A percentile compares a stretch with the other conserved stretches of the same genome.
phyloP scores from a whole-genome alignment of 306 rosid genomes.

The Vigna nakashimae region DNA sequence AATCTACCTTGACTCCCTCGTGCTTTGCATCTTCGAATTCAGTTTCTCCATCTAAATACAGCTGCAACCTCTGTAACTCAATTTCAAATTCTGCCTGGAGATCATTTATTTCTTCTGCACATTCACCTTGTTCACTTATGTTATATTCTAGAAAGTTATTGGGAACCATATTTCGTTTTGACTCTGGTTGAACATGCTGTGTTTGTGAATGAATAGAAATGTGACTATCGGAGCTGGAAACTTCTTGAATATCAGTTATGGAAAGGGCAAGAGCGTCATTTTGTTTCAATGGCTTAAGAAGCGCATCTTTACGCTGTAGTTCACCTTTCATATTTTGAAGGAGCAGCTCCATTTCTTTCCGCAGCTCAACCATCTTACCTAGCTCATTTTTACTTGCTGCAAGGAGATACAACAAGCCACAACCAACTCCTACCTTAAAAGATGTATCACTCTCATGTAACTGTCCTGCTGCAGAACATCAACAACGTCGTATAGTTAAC shows the following conservation, averaged over 20 bases:
- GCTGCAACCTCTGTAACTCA: slow-evolving; percentile 78
- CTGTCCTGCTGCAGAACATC: slow-evolving; percentile 62
- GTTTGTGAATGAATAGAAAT: slow-evolving; percentile 52
- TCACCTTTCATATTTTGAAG: slow-evolving; percentile 70
- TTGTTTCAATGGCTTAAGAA: slow-evolving; percentile 45
- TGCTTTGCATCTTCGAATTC: slow-evolving; percentile 46
- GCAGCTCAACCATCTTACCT: slow-evolving; percentile 71
- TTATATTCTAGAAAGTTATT: slow-evolving; percentile 42
- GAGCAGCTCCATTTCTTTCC: slow-evolving; percentile 75
- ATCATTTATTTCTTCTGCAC: slow-evolving; percentile 62
- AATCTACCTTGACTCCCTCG: slow-evolving; percentile 57
- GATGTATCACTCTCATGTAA: slow-evolving; percentile 52
- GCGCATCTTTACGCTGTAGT: slow-evolving; percentile 46
- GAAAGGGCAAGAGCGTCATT: slow-evolving; percentile 55
- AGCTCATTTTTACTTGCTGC: slow-evolving; percentile 75
- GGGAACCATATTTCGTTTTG: slow-evolving; percentile 38
- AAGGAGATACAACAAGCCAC: slow-evolving; percentile 70
- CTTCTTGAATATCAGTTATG: slow-evolving; percentile 56
- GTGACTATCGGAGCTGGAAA: slow-evolving; percentile 53
- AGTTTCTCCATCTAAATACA: slow-evolving; percentile 69
- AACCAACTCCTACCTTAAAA: slow-evolving; percentile 85
- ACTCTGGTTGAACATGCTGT: slow-evolving; percentile 43
- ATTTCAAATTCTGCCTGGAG: slow-evolving; percentile 80
- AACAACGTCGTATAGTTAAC: slow-evolving; percentile 10
- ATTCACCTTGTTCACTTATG: slow-evolving; percentile 47